Percentiles rank a stretch among this genome's conserved stretches.
phyloP scores from a whole-genome alignment of 257 asterid genomes.

The Striga asiatica region DNA sequence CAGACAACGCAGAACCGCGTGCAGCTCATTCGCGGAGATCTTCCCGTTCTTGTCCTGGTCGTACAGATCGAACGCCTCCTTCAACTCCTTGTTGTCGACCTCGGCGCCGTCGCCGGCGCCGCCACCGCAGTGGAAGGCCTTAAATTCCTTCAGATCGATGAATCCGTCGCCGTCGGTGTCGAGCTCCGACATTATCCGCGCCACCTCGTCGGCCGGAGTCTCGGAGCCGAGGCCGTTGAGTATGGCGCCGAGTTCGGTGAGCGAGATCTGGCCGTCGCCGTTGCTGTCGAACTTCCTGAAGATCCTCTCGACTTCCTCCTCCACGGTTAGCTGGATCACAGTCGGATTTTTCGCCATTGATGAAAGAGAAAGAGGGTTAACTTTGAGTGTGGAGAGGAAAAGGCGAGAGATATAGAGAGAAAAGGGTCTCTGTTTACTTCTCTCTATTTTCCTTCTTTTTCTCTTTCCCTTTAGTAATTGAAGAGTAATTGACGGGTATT shows the following conservation, averaged over 20 bases:
- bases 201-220: slow-evolving; percentile 44
- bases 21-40: slow-evolving; percentile 66
- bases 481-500: too few relatives aligned
- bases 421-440: too few relatives aligned
- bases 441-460: too few relatives aligned
- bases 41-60: slow-evolving; percentile 78
- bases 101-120: slow-evolving; percentile 20
- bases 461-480: too few relatives aligned
- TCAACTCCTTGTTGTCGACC: slow-evolving; percentile 48
- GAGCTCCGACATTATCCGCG: slow-evolving; percentile 56
- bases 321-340: slow-evolving; percentile 15
- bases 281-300: slow-evolving; percentile 31
- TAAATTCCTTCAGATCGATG: slow-evolving; percentile 70
- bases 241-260: slow-evolving; percentile 20
- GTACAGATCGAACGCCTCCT: slow-evolving; percentile 66
- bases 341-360: slow-evolving; percentile 18
- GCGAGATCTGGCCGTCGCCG: slow-evolving; percentile 30
- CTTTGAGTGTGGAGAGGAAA: too few relatives aligned
- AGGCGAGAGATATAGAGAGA: too few relatives aligned
- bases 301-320: slow-evolving; percentile 24
- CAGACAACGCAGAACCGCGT: slow-evolving; percentile 44
- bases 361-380: too few relatives aligned
- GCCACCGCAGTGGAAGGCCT: slow-evolving; percentile 40
- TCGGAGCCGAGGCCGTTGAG: slow-evolving; percentile 33
- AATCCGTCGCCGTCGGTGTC: slow-evolving; percentile 87